Conservation (phyloP, 2,329 filamentous ascomycete species). For the Sclerotinia borealis region DNA sequence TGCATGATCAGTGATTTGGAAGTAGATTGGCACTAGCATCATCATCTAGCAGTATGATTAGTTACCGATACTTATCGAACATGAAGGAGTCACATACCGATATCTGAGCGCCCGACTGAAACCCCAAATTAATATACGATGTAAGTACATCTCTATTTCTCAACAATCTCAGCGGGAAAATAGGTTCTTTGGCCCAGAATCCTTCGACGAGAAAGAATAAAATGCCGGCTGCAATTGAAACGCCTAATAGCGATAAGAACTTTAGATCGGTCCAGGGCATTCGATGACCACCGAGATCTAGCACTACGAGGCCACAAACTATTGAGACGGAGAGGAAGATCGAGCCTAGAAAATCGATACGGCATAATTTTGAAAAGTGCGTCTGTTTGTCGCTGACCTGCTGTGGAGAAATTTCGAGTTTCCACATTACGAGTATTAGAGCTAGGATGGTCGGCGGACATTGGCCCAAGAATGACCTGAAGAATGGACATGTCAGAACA, state of each 20-base stretch:
- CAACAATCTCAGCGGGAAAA: conserved; percentile 52
- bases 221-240: conserved; percentile 19
- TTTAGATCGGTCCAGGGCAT: conserved; percentile 36
- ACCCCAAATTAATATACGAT: conserved; percentile 45
- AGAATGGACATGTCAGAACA: background rate
- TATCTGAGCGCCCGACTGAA: conserved; percentile 53
- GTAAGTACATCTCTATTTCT: conserved; percentile 45
- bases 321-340: conserved; percentile 40
- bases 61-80: background rate
- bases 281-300: conserved; percentile 44
- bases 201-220: conserved; percentile 19
- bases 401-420: conserved; percentile 21
- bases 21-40: conserved; percentile 63
- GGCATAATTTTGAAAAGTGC: conserved; percentile 19
- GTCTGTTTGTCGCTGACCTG: conserved; percentile 3
- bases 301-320: conserved; percentile 38
- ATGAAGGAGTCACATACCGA: conserved; percentile 34
- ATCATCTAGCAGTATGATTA: conserved; percentile 41
- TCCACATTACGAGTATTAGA: conserved; percentile 35
- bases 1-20: conserved; percentile 54
- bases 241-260: conserved; percentile 29
- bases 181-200: conserved; percentile 46
- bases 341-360: conserved; percentile 56
- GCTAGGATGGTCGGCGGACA: conserved; percentile 48
- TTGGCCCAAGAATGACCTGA: conserved; percentile 50